Base-by-base conservation (phyloP, 257 asterid genomes). In the Nicotiana otophora region DNA sequence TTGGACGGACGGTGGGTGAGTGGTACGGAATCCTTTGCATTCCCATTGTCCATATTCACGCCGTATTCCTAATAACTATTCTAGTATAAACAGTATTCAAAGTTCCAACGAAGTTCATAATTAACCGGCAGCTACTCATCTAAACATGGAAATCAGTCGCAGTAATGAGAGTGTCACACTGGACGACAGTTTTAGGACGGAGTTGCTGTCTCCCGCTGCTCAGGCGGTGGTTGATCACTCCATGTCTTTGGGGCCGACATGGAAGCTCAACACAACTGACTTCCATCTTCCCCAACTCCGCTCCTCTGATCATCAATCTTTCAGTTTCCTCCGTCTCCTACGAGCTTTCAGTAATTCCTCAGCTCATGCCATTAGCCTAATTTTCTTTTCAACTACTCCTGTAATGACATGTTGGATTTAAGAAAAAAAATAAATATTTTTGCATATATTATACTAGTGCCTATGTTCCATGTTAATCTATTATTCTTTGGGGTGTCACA, bases 141-240 rank as follows among this genome's bases (percentile, higher is more conserved):
- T 23, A 70, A 70, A 46, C 62, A 74, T 74, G 80, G 51, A 7
- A 1, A 48, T 48, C 26, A 74, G 80, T 4, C 16, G 42, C 3
- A 74, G 80, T 48, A 74, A 74, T 48, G 62, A 23, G 48, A 39
- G 26, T 7, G 57, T 53, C 57, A 10, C 57, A 53, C 57, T 53
- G 57, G 57, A 53, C 57, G 80, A 74, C 28, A 74, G 62, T 74
- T 74, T 74, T 74, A 74, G 80, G 62, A 74, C 42, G 9, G 80
- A 74, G 26, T 48, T 74, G 42, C 1, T 48, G 5, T 74, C 62
- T 23, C 80, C 62, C 0, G 80, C 80, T 48, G 80, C 62, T 74
- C 80, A 74, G 12, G 53, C 80, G 0, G 9, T 74, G 4, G 42
- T 74, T 7, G 63, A 74, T 26, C 61, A 74, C 62, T 26, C 80